phyloP scores from a whole-genome alignment of 2,329 filamentous ascomycete genomes.

The Hymenoscyphus linearis region DNA sequence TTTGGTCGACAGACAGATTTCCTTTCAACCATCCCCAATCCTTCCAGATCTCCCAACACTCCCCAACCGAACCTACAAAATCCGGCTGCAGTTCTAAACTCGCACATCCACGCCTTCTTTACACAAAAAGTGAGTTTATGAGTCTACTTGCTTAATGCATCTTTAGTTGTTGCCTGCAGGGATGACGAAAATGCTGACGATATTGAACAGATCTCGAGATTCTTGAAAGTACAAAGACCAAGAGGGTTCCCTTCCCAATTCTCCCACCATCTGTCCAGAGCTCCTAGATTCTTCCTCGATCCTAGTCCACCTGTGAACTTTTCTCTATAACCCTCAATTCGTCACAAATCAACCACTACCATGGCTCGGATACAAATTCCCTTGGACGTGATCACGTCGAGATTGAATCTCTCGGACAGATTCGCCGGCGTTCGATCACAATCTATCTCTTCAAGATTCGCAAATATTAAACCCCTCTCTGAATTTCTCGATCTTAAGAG shows the following conservation, averaged over 20 bases:
- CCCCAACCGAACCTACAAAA: slow-evolving; percentile 2
- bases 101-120: not conserved
- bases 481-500: slow-evolving; percentile 98
- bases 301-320: not conserved
- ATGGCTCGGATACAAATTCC: slow-evolving; percentile 93
- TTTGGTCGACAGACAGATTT: not conserved
- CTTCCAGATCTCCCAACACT: not conserved
- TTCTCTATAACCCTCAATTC: not conserved
- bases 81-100: not conserved
- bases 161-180: slow-evolving; percentile 13
- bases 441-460: slow-evolving; percentile 74
- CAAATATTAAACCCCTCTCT: slow-evolving; percentile 83
- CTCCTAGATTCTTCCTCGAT: not conserved
- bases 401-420: slow-evolving; percentile 79
- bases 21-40: not conserved
- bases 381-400: slow-evolving; percentile 83
- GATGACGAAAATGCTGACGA: slow-evolving; percentile 19
- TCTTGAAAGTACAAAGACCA: slow-evolving; percentile 12
- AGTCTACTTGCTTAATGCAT: slow-evolving; percentile 3
- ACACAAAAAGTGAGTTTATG: not conserved
- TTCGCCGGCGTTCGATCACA: slow-evolving; percentile 79
- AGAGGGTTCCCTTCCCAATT: not conserved
- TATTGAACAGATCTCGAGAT: slow-evolving; percentile 26
- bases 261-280: not conserved
- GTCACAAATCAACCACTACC: slow-evolving; percentile 21